Base-by-base conservation (phyloP, 805 yeast genomes). In the Nakazawaea pomicola region DNA sequence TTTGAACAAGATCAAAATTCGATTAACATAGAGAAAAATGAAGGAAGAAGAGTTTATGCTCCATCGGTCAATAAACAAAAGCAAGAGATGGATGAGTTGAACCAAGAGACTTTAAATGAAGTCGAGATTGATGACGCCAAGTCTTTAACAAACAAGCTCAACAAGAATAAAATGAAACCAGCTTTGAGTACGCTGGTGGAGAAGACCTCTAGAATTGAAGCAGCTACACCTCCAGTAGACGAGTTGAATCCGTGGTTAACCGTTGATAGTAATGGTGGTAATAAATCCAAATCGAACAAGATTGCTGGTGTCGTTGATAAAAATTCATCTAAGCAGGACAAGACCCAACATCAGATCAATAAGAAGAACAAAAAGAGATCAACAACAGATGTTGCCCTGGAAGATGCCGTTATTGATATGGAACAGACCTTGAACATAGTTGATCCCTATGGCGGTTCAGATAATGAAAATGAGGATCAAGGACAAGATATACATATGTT, bases 21-120 rank as follows among this genome's bases (percentile, higher is more conserved):
- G 15, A 76, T 78, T 16, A 78, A 76, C 49, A 61, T 70, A 12
- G 57, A 56, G 29, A 58, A 78, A 34, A 88, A 87, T 56, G 71
- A 72, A 46, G 98, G 98, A 30, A 78, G 96, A 65, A 72, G 95
- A 60, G 67, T 78, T 11, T 89, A 86, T 54, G 76, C 90, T 3
- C 93, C 95, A 4, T 64, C 68, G 10, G 74, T 78, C 3, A 55
- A 64, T 9, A 61, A 62, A n/a, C 56, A 64, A 29, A 62, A 66
- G 29, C 49, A 52, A 23, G 64, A 60, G 17, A 54, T 68, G 36
- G 52, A 64, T n/a, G 60, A 61, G 16, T 42, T 62, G 7, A 63
- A 69, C 36, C 47, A 61, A 37, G 51, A 57, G 28, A 60, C 69
- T 6, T 32, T 61, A 25, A 62, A 68, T 28, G 85, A 79, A 45